Evolutionary conservation across 179 eudicot genomes (phyloP), one percentile per base, ranked within the genome.

Genomic region (Beta lomatogona): DNA sequence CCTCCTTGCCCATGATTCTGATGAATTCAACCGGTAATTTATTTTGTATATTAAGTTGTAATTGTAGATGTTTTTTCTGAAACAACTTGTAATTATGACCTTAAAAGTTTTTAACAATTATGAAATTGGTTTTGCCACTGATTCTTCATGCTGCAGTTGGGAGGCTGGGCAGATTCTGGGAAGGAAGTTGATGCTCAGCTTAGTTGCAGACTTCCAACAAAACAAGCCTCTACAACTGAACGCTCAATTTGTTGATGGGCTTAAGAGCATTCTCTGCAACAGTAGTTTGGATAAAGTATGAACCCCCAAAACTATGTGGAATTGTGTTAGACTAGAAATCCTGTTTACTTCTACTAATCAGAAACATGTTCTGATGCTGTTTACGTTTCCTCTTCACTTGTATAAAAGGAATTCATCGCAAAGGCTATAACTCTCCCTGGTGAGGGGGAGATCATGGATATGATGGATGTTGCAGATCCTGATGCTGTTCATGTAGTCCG

Each of bases 381-480:
- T 80, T 68, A 41, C 13, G 44, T 18, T 57, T 45, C 25, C 31
- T 71, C 67, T 22, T 10, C 16, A 36, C 22, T 45, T 53, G 54
- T 59, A 50, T 50, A 4, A 36, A 77, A 97, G 99, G 98, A 93
- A 88, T 97, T 97, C 82, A 88, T 93, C 81, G 88, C 97, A 50
- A 97, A 89, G 86, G 98, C 98, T 68, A 81, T 94, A 53, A 93
- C 93, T 76, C 88, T 97, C 73, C 99, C 99, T 25, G 94, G 98
- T 75, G 90, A 86, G 82, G 98, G 98, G 41, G 99, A 97, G 86
- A 88, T 97, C 80, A 93, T 97, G 99, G 99, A 94, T 82, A 78
- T 94, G 91, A 94, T 97, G 99, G 90, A 86, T 73, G 93, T 94
- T 84, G 99, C 98, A 6, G 99, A 97, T 79, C 99, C 99, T 31